Percentiles rank a stretch among this genome's conserved stretches.
Conservation (phyloP, 192 early-diverging fungal species). For the Gaertneriomyces sp. region DNA sequence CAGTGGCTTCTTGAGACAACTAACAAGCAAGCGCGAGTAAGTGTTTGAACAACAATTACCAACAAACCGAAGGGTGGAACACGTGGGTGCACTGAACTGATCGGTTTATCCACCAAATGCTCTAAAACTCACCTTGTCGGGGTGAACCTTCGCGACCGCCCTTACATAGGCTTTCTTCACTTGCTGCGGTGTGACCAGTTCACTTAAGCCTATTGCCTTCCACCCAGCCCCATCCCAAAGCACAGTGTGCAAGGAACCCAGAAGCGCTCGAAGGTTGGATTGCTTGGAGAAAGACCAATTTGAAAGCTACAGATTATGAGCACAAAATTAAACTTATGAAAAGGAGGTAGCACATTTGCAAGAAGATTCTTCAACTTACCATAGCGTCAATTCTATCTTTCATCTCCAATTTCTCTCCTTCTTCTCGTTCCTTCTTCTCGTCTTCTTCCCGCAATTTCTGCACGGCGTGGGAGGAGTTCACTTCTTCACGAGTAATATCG, state of each 20-base stretch:
- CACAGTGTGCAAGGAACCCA: conserved; percentile 73
- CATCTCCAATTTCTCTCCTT: conserved; percentile 68
- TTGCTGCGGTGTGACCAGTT: conserved; percentile 78
- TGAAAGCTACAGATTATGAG: conserved; percentile 14
- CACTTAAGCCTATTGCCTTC: conserved; percentile 73
- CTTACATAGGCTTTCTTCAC: conserved; percentile 92
- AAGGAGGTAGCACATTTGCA: neutral
- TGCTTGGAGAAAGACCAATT: conserved; percentile 55
- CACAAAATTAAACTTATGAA: conserved; percentile 11
- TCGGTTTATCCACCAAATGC: too few relatives aligned
- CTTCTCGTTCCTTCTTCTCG: conserved; percentile 66
- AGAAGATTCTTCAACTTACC: conserved; percentile 31
- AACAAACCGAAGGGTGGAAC: neutral
- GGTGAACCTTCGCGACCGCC: conserved; percentile 88
- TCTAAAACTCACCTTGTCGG: conserved; percentile 69
- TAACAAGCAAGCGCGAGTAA: conserved; percentile 36
- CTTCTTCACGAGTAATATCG: conserved; percentile 28
- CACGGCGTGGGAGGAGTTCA: conserved; percentile 44
- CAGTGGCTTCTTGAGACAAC: conserved; percentile 52
- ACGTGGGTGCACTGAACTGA: too few relatives aligned
- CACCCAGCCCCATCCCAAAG: conserved; percentile 76
- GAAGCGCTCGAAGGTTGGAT: conserved; percentile 80
- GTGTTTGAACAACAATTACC: neutral
- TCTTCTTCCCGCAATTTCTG: conserved; percentile 72
- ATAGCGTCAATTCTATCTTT: conserved; percentile 75